Percentiles rank a stretch among this genome's conserved stretches.
Conservation (phyloP, 2,329 filamentous ascomycete genomes). For the Clarireedia paspali region DNA sequence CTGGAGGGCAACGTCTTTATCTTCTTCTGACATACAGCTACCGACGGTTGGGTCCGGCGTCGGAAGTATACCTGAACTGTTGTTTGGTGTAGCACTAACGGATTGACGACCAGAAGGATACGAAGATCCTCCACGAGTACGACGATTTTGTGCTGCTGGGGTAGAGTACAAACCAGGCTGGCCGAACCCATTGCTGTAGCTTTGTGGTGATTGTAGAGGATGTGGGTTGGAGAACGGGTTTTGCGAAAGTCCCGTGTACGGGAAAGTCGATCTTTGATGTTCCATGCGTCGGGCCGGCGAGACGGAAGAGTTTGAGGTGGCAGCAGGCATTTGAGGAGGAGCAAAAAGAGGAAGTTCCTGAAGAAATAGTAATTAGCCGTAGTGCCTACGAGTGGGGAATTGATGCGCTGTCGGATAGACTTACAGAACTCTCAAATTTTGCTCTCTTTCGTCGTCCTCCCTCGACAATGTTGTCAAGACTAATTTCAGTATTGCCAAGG, state of each 20-base stretch:
- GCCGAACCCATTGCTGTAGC: conserved; percentile 50
- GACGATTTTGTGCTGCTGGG: conserved; percentile 56
- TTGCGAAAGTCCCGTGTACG: conserved; percentile 68
- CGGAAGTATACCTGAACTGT: conserved; percentile 60
- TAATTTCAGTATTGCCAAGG: conserved; percentile 92
- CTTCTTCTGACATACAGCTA: conserved; percentile 94
- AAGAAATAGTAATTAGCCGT: conserved; percentile 19
- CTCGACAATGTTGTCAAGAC: conserved; percentile 95
- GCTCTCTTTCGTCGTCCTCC: conserved; percentile 91
- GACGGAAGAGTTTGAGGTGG: conserved; percentile 94
- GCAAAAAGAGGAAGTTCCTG: conserved; percentile 95
- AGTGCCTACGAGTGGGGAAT: background rate
- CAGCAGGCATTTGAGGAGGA: conserved; percentile 85
- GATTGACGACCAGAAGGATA: conserved; percentile 38
- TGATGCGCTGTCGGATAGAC: conserved; percentile 32
- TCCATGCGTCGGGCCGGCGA: conserved; percentile 80
- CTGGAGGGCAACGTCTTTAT: conserved; percentile 88
- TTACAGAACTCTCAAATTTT: conserved; percentile 95
- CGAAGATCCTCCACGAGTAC: conserved; percentile 56
- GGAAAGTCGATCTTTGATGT: conserved; percentile 62
- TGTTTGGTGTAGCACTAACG: conserved; percentile 35
- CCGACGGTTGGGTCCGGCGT: conserved; percentile 96
- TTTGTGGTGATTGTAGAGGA: conserved; percentile 77
- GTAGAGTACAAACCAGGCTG: conserved; percentile 55
- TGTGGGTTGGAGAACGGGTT: conserved; percentile 74